A percentile compares a stretch with the other conserved stretches of the same genome.
Evolutionary conservation across 768 basidiomycete genomes (phyloP).

Genomic region (Psilocybe subaeruginosa): DNA sequence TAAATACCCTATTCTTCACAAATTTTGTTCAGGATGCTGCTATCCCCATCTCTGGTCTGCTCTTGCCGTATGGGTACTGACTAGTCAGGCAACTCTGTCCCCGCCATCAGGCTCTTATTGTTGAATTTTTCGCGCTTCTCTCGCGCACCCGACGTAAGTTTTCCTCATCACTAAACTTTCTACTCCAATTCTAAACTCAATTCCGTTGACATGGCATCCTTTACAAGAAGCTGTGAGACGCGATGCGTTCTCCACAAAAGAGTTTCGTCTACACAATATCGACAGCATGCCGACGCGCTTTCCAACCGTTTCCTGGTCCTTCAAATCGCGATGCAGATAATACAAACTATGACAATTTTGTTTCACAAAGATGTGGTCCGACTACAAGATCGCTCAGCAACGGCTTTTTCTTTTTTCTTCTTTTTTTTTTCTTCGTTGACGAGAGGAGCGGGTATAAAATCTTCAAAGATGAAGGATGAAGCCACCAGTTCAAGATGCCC

Average conservation of each 20-base stretch:
- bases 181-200: slow-evolving; percentile 39
- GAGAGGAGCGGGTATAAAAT: slow-evolving; percentile 49
- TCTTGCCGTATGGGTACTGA: slow-evolving; percentile 37
- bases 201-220: slow-evolving; percentile 60
- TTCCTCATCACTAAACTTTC: slow-evolving; percentile 41
- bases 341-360: slow-evolving; percentile 42
- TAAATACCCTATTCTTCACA: slow-evolving; percentile 36
- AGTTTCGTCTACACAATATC: slow-evolving; percentile 47
- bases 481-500: slow-evolving; percentile 46
- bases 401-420: slow-evolving; percentile 40
- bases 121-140: slow-evolving; percentile 38
- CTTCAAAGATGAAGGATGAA: slow-evolving; percentile 31
- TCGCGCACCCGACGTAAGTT: slow-evolving; percentile 35
- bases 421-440: slow-evolving; percentile 41
- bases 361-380: slow-evolving; percentile 40
- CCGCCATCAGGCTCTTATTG: slow-evolving; percentile 55
- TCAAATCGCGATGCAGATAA: slow-evolving; percentile 45
- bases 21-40: slow-evolving; percentile 20
- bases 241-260: slow-evolving; percentile 51
- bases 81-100: slow-evolving; percentile 42
- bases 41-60: slow-evolving; percentile 37
- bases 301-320: slow-evolving; percentile 41
- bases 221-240: slow-evolving; percentile 41
- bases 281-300: slow-evolving; percentile 49
- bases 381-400: slow-evolving; percentile 45